These are phyloP conservation scores for Tolypocladium guangdongense DNA, from an alignment of 2,329 filamentous ascomycete species.

Conservation along the genomic window DNA sequence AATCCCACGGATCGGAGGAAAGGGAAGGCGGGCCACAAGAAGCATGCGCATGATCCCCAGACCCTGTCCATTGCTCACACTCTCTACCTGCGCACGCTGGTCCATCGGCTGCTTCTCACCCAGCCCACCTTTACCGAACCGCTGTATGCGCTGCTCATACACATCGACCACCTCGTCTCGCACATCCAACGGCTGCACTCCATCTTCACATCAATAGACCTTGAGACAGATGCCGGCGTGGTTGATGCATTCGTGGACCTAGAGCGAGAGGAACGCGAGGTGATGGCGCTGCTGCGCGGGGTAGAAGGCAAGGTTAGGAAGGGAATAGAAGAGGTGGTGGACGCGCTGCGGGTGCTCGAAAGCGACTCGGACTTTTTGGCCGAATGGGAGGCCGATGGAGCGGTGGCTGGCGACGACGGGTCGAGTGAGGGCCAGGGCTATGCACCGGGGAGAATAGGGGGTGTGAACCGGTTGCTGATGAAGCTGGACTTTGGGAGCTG, in stretches of 20 bases:
- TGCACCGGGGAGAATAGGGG: conserved; percentile 61
- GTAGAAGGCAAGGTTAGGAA: conserved; percentile 54
- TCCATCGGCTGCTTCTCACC: conserved; percentile 55
- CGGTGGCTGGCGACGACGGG: conserved; percentile 29
- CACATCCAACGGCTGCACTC: conserved; percentile 64
- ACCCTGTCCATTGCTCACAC: conserved; percentile 71
- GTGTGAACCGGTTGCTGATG: conserved; percentile 79
- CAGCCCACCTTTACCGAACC: conserved; percentile 51
- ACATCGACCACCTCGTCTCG: conserved; percentile 73
- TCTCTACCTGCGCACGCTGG: conserved; percentile 60
- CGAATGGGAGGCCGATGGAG: conserved; percentile 27
- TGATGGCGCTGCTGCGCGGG: conserved; percentile 51
- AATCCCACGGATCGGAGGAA: background rate
- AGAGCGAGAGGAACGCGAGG: conserved; percentile 58
- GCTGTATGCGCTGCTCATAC: conserved; percentile 55
- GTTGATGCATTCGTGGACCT: conserved; percentile 65
- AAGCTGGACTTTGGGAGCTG: conserved; percentile 67
- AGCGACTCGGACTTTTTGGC: conserved; percentile 31
- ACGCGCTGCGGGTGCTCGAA: conserved; percentile 35
- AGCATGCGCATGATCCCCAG: conserved; percentile 62
- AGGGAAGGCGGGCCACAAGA: background rate
- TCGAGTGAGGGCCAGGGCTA: conserved; percentile 33
- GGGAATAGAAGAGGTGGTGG: conserved; percentile 58
- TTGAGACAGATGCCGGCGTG: conserved; percentile 73
- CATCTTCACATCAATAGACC: conserved; percentile 67